Conservation (phyloP, 805 yeast species). For the Metschnikowia koreensis region DNA sequence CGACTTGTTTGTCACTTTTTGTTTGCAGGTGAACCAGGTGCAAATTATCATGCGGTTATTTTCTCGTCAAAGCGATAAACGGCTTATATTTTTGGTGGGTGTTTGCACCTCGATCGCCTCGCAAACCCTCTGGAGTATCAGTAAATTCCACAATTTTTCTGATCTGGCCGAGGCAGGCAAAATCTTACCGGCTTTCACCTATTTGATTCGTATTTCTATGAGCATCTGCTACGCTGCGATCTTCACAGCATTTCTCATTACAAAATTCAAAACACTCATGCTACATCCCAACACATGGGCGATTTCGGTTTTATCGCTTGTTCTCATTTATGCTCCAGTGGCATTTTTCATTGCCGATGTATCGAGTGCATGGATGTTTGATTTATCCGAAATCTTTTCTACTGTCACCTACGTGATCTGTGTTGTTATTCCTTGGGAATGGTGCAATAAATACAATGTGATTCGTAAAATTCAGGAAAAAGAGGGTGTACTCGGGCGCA, state of each 20-base stretch:
- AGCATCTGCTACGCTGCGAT: constrained; percentile 67
- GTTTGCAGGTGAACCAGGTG: constrained; percentile 66
- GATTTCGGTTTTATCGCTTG: constrained; percentile 53
- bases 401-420: constrained; percentile 69
- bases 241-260: constrained; percentile 52
- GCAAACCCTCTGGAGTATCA: constrained; percentile 68
- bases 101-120: constrained; percentile 49
- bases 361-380: constrained; percentile 70
- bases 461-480: constrained; percentile 60
- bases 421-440: constrained; percentile 80
- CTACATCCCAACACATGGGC: constrained; percentile 48
- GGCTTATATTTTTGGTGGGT: constrained; percentile 61
- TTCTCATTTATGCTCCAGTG: constrained; percentile 59
- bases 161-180: constrained; percentile 48
- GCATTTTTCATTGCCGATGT: constrained; percentile 76
- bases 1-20: constrained; percentile 55
- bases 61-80: constrained; percentile 64
- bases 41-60: constrained; percentile 69
- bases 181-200: constrained; percentile 70
- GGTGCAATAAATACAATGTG: constrained; percentile 66
- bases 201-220: constrained; percentile 68
- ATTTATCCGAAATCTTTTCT: constrained; percentile 69
- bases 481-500: constrained; percentile 72
- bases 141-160: constrained; percentile 46
- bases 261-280: constrained; percentile 51